Evolutionary conservation across 108 stramenopile genomes (phyloP).

Genomic region (Chaetoceros tenuissimus): DNA sequence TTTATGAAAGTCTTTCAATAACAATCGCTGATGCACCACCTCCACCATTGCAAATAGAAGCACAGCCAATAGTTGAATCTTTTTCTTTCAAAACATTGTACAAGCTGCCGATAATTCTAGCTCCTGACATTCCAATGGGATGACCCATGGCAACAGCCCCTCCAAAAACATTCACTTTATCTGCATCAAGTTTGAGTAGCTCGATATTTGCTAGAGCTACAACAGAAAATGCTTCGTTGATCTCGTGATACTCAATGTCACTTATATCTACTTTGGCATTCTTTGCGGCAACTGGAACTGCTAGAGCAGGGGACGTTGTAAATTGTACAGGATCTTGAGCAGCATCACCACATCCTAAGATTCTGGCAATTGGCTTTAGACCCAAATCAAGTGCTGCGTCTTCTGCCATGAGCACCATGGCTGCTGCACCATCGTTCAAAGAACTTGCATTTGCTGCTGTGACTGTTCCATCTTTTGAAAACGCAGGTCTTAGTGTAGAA

Average conservation of each 20-base stretch:
- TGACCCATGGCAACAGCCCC: slow-evolving; percentile 95
- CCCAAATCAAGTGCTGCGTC: slow-evolving; percentile 48
- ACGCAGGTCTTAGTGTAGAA: slow-evolving; percentile 67
- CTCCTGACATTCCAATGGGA: slow-evolving; percentile 93
- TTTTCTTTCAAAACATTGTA: slow-evolving; percentile 74
- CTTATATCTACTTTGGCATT: slow-evolving; percentile 58
- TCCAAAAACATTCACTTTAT: slow-evolving; percentile 86
- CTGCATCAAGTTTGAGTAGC: slow-evolving; percentile 68
- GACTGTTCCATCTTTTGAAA: slow-evolving; percentile 87
- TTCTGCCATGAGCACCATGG: slow-evolving; percentile 85
- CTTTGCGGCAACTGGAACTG: slow-evolving; percentile 78
- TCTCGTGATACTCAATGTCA: slow-evolving; percentile 95
- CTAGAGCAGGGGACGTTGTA: slow-evolving; percentile 86
- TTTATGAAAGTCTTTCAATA: slow-evolving; percentile 89
- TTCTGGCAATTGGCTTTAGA: slow-evolving; percentile 72
- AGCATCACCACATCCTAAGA: slow-evolving; percentile 83
- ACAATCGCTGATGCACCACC: slow-evolving; percentile 95
- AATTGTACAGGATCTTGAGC: slow-evolving; percentile 86
- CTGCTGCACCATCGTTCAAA: slow-evolving; percentile 95
- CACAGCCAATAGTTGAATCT: slow-evolving; percentile 85
- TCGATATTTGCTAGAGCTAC: slow-evolving; percentile 89
- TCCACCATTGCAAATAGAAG: slow-evolving; percentile 97
- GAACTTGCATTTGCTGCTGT: slow-evolving; percentile 96
- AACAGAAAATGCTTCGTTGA: slow-evolving; percentile 97
- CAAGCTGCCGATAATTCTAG: slow-evolving; percentile 88